Conservation (phyloP, 306 rosid genomes). For the Mucuna pruriens region DNA sequence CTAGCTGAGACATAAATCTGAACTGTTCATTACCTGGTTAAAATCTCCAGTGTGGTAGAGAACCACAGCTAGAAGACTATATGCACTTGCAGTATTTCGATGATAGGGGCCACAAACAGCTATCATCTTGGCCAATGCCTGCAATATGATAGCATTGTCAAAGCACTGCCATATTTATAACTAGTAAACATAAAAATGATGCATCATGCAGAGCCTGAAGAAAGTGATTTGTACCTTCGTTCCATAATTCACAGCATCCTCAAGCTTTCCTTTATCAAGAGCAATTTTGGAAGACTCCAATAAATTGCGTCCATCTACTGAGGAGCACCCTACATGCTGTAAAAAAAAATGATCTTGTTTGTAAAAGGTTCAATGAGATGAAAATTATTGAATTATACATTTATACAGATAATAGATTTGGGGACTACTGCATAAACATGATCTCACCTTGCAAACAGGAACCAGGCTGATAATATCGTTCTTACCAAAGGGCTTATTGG, state of each 20-base stretch:
- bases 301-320: conserved; percentile 90
- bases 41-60: conserved; percentile 98
- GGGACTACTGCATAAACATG: conserved; percentile 3
- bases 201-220: conserved; percentile 21
- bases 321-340: conserved; percentile 88
- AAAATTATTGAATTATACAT: conserved; percentile 19
- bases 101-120: conserved; percentile 94
- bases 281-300: conserved; percentile 91
- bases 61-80: conserved; percentile 96
- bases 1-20: conserved; percentile 13
- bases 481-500: conserved; percentile 71
- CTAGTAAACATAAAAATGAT: not conserved
- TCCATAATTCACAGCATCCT: conserved; percentile 93
- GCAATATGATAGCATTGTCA: conserved; percentile 36
- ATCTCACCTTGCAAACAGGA: conserved; percentile 88
- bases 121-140: conserved; percentile 95
- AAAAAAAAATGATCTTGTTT: conserved; percentile 14
- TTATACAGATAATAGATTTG: conserved; percentile 4
- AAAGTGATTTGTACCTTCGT: conserved; percentile 67
- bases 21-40: conserved; percentile 68
- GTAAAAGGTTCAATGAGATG: conserved; percentile 23
- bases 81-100: conserved; percentile 95
- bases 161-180: conserved; percentile 9
- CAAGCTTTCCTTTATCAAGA: conserved; percentile 98
- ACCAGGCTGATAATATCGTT: conserved; percentile 78